phyloP scores from a whole-genome alignment of 1,284 basidiomycete genomes.

The Ceratobasidium sp. region DNA sequence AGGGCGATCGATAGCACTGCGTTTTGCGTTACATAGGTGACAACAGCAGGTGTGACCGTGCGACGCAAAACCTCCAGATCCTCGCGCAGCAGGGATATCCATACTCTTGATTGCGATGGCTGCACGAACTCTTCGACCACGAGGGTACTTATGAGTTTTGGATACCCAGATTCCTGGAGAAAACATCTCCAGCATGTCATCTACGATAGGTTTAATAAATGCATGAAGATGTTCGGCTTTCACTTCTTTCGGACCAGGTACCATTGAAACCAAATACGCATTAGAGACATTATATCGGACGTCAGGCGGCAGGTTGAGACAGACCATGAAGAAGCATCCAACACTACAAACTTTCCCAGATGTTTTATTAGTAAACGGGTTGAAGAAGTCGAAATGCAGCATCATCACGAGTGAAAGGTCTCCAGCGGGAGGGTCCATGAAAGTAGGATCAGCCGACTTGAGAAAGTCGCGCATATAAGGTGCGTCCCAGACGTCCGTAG shows the following conservation, averaged over 20 bases:
- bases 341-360: conserved; percentile 35
- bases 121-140: not conserved
- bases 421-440: not conserved
- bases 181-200: not conserved
- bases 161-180: conserved; percentile 4
- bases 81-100: not conserved
- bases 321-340: conserved; percentile 39
- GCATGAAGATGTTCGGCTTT: not conserved
- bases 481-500: not conserved
- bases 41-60: conserved; percentile 46
- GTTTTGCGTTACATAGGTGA: conserved; percentile 46
- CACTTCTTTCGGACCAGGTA: not conserved
- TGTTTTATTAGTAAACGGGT: conserved; percentile 20
- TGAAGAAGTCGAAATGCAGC: conserved; percentile 38
- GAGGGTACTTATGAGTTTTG: conserved; percentile 4
- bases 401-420: not conserved
- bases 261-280: conserved; percentile 33
- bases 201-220: not conserved
- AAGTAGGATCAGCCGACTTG: not conserved
- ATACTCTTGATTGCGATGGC: conserved; percentile 41
- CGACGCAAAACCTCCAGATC: not conserved
- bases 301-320: conserved; percentile 48
- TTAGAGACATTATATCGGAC: conserved; percentile 50
- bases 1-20: not conserved
- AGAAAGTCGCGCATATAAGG: not conserved